These are phyloP conservation scores for Mycena polygramma DNA, from an alignment of 768 basidiomycete genomes.

Conservation along the genomic window DNA sequence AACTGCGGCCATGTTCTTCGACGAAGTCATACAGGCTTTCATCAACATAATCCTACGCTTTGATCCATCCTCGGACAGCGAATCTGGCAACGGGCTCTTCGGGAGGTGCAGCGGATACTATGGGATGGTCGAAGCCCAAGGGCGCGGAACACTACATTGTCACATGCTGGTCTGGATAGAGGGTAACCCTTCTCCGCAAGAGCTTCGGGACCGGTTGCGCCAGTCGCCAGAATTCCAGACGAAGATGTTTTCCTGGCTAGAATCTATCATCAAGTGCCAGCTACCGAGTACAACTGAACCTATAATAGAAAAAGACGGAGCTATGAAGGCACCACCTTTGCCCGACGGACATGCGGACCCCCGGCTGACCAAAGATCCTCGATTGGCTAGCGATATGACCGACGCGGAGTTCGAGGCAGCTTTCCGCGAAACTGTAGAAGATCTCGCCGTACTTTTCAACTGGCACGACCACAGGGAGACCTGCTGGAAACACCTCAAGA, in stretches of 20 bases:
- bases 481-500: conserved; percentile 32
- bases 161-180: conserved; percentile 15
- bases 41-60: not conserved
- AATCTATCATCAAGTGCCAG: conserved; percentile 9
- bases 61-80: too few species aligned
- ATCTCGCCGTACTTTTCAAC: too few species aligned
- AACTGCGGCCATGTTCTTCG: not conserved
- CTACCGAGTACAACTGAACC: not conserved
- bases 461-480: conserved; percentile 2
- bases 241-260: not conserved
- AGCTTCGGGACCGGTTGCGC: not conserved
- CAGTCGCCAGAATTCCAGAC: not conserved
- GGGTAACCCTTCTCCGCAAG: conserved; percentile 5
- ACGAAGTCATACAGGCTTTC: conserved; percentile 8
- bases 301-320: not conserved
- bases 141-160: conserved; percentile 7
- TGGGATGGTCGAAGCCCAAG: conserved; percentile 12
- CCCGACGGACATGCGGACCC: too few species aligned
- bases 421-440: too few species aligned
- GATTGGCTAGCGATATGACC: too few species aligned
- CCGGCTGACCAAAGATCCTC: too few species aligned
- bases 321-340: too few species aligned
- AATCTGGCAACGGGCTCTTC: conserved; percentile 2
- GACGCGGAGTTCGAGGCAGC: too few species aligned
- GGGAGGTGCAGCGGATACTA: conserved; percentile 10